Percentiles rank a stretch among this genome's conserved stretches.
phyloP scores from a whole-genome alignment of 208 protist genomes.

The Trypanosoma brucei region DNA sequence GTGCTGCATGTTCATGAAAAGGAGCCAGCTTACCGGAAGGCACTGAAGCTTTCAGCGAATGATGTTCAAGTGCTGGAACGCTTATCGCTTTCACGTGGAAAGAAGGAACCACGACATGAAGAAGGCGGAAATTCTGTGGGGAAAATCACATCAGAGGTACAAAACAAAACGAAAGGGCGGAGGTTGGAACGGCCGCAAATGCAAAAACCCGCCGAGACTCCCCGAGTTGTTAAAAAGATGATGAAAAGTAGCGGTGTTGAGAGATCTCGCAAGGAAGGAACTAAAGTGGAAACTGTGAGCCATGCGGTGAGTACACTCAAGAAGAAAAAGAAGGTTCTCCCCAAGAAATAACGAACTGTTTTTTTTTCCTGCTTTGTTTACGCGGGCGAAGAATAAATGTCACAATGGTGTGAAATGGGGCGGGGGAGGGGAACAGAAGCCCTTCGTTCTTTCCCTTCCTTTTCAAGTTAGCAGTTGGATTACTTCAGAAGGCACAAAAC shows the following conservation, averaged over 20 bases:
- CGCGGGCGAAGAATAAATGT: too few species aligned
- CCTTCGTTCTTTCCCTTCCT: too few species aligned
- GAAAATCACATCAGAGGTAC: background rate
- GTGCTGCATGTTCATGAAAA: slow-evolving; percentile 48
- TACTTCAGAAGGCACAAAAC: too few species aligned
- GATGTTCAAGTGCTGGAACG: slow-evolving; percentile 34
- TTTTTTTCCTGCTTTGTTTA: background rate
- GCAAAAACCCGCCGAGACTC: too few species aligned
- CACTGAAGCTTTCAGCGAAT: slow-evolving; percentile 42
- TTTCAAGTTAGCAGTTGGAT: too few species aligned
- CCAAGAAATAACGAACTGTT: background rate
- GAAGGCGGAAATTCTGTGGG: background rate
- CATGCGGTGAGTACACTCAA: background rate
- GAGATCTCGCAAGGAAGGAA: background rate
- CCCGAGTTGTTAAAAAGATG: too few species aligned
- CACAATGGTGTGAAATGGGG: too few species aligned
- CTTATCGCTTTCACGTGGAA: slow-evolving; percentile 41
- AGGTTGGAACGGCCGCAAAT: too few species aligned
- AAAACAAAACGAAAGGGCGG: too few species aligned
- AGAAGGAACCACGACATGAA: slow-evolving; percentile 17
- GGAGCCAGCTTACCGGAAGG: slow-evolving; percentile 52
- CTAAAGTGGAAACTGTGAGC: background rate
- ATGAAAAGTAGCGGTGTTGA: too few species aligned
- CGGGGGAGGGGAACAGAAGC: too few species aligned
- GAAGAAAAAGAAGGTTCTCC: background rate